A percentile compares a stretch with the other conserved stretches of the same genome.
phyloP scores from a whole-genome alignment of 768 basidiomycete genomes.

The Collybiopsis confluens region DNA sequence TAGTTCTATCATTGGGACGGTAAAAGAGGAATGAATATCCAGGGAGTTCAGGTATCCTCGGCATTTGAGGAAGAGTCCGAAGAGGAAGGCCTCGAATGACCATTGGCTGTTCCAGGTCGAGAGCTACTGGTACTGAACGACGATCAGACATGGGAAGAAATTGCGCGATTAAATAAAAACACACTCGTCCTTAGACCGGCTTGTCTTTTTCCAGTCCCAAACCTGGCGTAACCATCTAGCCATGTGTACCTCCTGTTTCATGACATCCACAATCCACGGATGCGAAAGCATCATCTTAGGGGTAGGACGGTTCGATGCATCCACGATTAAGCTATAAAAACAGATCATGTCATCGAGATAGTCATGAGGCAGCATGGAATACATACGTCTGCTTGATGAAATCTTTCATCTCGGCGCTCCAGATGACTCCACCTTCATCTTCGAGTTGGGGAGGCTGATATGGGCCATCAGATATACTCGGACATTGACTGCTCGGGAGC shows the following conservation, averaged over 20 bases:
- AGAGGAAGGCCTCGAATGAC: constrained; percentile 16
- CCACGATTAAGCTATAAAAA: constrained; percentile 59
- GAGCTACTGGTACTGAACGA: constrained; percentile 21
- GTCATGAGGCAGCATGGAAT: neutral
- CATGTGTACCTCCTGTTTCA: constrained; percentile 86
- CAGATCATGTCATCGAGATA: constrained; percentile 4
- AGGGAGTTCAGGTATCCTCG: constrained; percentile 4
- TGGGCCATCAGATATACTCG: constrained; percentile 6
- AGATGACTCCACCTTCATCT: constrained; percentile 65
- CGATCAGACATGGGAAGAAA: neutral
- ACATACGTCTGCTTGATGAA: constrained; percentile 84
- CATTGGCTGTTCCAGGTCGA: constrained; percentile 26
- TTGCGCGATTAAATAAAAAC: constrained; percentile 9
- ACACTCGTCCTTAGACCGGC: constrained; percentile 42
- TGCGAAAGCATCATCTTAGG: constrained; percentile 82
- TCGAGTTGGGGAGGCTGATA: constrained; percentile 75
- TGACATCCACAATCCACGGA: constrained; percentile 74
- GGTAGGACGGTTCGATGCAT: constrained; percentile 64
- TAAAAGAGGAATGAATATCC: no score
- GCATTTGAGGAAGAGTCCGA: neutral
- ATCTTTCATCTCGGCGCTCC: constrained; percentile 86
- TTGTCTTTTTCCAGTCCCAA: constrained; percentile 69
- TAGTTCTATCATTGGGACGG: no score
- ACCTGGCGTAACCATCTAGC: constrained; percentile 83
- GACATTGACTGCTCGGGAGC: neutral